Evolutionary conservation across 306 rosid genomes (phyloP).

Genomic region (Fagus sylvatica): DNA sequence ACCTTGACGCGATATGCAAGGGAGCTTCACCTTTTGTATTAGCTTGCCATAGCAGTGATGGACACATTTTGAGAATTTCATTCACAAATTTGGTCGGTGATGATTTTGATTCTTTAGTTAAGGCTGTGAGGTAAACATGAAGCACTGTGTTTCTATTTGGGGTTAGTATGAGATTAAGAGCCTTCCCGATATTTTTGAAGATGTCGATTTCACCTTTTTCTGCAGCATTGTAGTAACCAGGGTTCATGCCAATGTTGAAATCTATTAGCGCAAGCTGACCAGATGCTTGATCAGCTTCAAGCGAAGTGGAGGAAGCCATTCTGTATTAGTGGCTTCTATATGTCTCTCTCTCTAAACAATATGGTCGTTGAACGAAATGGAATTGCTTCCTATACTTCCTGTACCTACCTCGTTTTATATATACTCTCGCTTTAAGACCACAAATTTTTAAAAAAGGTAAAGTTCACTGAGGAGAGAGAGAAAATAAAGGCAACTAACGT

Average conservation of each 20-base stretch:
- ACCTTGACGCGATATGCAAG: slow-evolving; percentile 1
- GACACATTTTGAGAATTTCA: no score
- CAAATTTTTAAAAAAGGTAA: no score
- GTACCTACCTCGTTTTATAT: no score
- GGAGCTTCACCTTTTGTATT: background rate
- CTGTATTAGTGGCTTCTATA: background rate
- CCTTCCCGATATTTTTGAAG: background rate
- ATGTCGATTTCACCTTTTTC: background rate
- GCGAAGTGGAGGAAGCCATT: background rate
- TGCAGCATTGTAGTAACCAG: background rate
- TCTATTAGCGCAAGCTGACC: background rate
- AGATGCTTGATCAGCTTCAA: background rate
- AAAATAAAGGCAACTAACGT: no score
- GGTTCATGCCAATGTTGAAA: background rate
- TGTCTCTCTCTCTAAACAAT: no score
- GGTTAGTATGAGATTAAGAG: background rate
- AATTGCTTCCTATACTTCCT: no score
- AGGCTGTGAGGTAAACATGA: background rate
- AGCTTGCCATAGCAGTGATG: background rate
- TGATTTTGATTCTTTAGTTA: no score
- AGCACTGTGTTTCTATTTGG: background rate
- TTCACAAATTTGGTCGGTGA: accelerated
- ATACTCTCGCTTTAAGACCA: no score
- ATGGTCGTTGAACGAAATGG: no score
- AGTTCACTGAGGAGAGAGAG: no score